A percentile compares a stretch with the other conserved stretches of the same genome.
phyloP scores from a whole-genome alignment of 106 monocot genomes.

The Dendrobium huoshanense region DNA sequence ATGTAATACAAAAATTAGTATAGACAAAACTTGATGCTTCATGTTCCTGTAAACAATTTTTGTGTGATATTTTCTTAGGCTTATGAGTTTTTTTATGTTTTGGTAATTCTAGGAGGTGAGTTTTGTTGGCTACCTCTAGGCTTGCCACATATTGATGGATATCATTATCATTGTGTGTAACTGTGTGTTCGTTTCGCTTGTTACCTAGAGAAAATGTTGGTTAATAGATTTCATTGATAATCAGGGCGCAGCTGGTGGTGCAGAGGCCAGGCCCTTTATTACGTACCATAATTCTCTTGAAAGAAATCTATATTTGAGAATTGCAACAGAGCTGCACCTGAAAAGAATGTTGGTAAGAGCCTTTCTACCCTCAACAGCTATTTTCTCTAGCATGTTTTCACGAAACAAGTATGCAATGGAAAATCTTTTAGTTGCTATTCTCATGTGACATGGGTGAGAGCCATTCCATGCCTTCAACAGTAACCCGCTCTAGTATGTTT shows the following conservation, averaged over 20 bases:
- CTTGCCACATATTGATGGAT: not conserved
- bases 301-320: slow-evolving; percentile 91
- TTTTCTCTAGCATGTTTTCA: no score
- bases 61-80: not conserved
- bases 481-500: no score
- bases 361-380: not conserved
- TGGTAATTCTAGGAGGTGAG: not conserved
- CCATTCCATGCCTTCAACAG: not conserved
- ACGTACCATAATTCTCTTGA: slow-evolving; percentile 98
- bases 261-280: slow-evolving; percentile 95
- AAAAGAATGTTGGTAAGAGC: slow-evolving; percentile 93
- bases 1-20: not conserved
- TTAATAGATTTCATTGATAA: slow-evolving; percentile 10
- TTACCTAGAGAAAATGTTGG: not conserved
- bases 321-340: slow-evolving; percentile 93
- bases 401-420: no score
- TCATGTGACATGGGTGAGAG: slow-evolving; percentile 30
- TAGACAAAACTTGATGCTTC: not conserved
- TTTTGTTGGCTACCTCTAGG: not conserved
- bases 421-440: no score
- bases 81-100: not conserved
- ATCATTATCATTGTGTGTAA: not conserved
- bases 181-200: not conserved
- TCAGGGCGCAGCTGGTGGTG: slow-evolving; percentile 95
- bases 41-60: not conserved